Base-by-base conservation (phyloP, 306 rosid genomes). In the Sicyos edulis region DNA sequence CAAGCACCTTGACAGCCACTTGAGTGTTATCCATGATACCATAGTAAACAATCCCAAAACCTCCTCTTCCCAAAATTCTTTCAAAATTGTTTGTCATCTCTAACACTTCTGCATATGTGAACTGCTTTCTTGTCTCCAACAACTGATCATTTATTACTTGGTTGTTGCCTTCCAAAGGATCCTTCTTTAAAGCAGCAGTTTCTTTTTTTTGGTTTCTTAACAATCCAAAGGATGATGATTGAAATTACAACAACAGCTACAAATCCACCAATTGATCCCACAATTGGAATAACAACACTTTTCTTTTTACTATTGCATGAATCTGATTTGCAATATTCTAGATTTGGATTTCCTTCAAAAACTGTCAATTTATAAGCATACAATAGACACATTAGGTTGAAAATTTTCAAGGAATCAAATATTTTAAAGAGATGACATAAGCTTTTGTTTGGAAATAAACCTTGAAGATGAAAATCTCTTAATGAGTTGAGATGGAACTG, bases 1-100 rank as follows among this genome's bases (percentile, higher is more conserved):
- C 78, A 57, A 88, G 81, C 78, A 85, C 77, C 79, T 88, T 88
- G 73, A 85, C 92, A 57, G 92, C 90, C 58, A 83, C 88, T 81
- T 82, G 85, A 54, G 78, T 79, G 20, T 75, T 75, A 15, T 76
- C 37, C 10, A 72, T 52, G 61, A n/a, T 40, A 16, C 92, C 89
- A 51, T 22, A 75, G 29, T 76, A 85, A 47, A 87, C 87, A 9
- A 80, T 79, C 80, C 89, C 92, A 52, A 64, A 81, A 61, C 85
- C 89, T 44, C 44, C 44, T 37, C 44, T 37, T 37, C 44, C 44
- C 44, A 37, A 37, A 37, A 37, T 6, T 37, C 44, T 76, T 54
- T 74, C 57, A 26, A 83, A 79, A 80, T 83, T 74, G 2, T 77
- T 70, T 51, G 86, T 83, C 29, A 82, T 76, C 1, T 9, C 65